Base-by-base conservation (phyloP, 2,329 filamentous ascomycete species). In the Fusarium proliferatum region DNA sequence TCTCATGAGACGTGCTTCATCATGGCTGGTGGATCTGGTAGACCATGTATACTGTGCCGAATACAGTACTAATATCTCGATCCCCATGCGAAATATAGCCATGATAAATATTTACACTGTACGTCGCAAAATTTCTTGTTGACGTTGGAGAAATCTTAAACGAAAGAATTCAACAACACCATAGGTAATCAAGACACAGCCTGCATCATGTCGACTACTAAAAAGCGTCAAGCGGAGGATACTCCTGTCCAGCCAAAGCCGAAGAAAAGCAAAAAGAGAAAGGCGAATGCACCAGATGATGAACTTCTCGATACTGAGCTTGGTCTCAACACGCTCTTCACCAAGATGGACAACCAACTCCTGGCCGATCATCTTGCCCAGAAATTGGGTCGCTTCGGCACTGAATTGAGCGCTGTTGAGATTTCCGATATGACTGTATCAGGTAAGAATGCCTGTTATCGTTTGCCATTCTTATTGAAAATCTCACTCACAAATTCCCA, bases 321-420 rank as follows among this genome's bases (percentile, higher is more conserved):
- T 39, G 92, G 92, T 11, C 85, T 98, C 74, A 97, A 98, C 83
- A 90, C 90, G 73, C 89, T 93, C 7, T 93, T 98, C 80, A 89
- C 91, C 49, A 89, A 90, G 69, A 95, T 98, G 92, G 94, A 97
- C 81, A 92, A 90, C 68, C 90, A 92, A 74, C 86, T 98, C 46
- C 85, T 98, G 52, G 94, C 95, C 4, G 96, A 98, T 81, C 91
- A 97, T 81, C 86, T 98, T 70, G 93, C 93, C 11, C 92, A 96
- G 79, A 90, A 93, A 79, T 92, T 94, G 60, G 90, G 88, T 73
- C 88, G 92, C 30, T 97, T 96, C 79, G 93, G 94, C 61, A 90
- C 89, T 34, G 92, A 97, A 59, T 82, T 98, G 78, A 97, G 93
- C 76, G 86, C 91, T 2, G 89, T 98, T 45, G 96, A 99, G 83